Evolutionary conservation across 1,139 yeast genomes (phyloP), one percentile per base, ranked within the genome.

Genomic region (Geotrichum cucujoidarum): DNA sequence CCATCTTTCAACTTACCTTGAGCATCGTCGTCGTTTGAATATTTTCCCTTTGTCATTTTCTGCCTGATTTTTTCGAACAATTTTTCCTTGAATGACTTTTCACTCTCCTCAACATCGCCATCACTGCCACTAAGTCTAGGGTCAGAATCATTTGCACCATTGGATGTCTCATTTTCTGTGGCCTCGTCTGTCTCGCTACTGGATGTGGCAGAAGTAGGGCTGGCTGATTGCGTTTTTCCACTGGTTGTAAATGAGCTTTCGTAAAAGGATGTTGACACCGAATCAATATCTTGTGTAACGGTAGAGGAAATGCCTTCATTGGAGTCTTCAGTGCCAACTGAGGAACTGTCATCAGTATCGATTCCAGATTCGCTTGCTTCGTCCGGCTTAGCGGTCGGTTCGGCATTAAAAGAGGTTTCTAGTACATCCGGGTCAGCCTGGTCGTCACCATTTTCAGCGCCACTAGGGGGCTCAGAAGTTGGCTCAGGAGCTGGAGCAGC

Each of bases 11-110:
- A 20, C 25, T 35, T 20, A 35, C 39, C 39, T 5, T 38, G 11
- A 33, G 32, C 13, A 3, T 32, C 27, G n/a, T 10, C 4, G 11
- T 22, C 16, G 7, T 40, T 33, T 4, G 40, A 16, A 11, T 36
- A 29, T 33, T 46, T 40, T n/a, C 31, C 21, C 32, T 21, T 34
- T 24, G 22, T 16, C 45, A 40, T 46, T 35, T 45, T 40, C 25
- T 40, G 33, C 17, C 31, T 27, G 16, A 46, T 30, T 17, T 46
- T 46, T 4, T 40, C 45, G 25, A 46, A 46, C 13, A 46, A 31
- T 14, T 32, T 41, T 37, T 47, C 39, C 21, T 38, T 47, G 39
- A 37, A 37, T 6, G 41, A 37, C 25, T 32, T 34, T 16, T 3
- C 14, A 24, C 27, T 24, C 10, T 24, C 27, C 27, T 6, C 27